phyloP scores from a whole-genome alignment of 257 asterid species.

The Capsicum baccatum region DNA sequence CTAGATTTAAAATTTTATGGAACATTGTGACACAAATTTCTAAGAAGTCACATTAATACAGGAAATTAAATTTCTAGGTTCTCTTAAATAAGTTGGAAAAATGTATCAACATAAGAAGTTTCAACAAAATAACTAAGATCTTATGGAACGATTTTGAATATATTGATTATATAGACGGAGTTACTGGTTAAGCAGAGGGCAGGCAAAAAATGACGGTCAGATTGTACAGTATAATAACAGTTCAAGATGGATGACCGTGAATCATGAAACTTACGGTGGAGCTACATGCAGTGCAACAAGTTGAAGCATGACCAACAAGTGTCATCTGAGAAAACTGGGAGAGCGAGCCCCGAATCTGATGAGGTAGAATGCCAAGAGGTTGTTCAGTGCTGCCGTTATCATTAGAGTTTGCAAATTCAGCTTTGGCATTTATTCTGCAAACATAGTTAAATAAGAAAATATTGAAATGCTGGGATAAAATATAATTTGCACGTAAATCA shows the following conservation, averaged over 20 bases:
- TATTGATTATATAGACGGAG: background rate
- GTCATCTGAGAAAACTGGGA: conserved; percentile 93
- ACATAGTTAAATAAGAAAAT: conserved; percentile 18
- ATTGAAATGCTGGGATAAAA: background rate
- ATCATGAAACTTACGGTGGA: conserved; percentile 57
- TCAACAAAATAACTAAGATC: background rate
- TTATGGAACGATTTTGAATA: background rate
- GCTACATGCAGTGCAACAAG: conserved; percentile 93
- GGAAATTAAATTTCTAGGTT: background rate
- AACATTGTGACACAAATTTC: background rate
- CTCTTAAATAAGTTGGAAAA: background rate
- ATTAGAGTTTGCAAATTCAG: conserved; percentile 71
- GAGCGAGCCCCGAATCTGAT: conserved; percentile 89
- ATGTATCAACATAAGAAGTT: background rate
- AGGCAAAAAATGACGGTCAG: background rate
- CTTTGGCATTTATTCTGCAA: conserved; percentile 72
- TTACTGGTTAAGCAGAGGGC: background rate
- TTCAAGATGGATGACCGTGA: background rate
- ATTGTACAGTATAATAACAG: background rate
- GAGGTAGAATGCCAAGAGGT: conserved; percentile 94
- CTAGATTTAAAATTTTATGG: background rate
- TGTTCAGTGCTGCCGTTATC: conserved; percentile 54
- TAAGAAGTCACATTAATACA: background rate
- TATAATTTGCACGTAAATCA: background rate
- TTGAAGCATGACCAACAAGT: conserved; percentile 87